These are phyloP conservation scores for Gonapodya sp. DNA, from an alignment of 192 early-diverging fungal species.

Conservation along the genomic window DNA sequence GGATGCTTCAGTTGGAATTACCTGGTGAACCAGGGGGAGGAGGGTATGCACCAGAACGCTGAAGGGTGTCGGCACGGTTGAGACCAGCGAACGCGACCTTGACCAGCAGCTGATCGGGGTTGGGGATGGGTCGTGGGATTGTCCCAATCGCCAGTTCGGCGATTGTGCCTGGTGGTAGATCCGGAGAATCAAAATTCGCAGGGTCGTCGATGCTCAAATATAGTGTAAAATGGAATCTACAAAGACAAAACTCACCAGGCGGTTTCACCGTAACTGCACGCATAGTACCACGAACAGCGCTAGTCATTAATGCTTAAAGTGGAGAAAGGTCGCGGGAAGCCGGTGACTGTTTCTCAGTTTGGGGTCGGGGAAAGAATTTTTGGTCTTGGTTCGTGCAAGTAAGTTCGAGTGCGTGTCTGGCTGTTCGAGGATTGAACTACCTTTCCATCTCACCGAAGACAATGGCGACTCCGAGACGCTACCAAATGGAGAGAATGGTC, in stretches of 20 bases:
- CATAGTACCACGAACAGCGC: neutral
- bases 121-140: constrained; percentile 41
- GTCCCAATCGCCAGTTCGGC: neutral
- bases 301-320: too few relatives aligned
- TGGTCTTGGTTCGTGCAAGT: too few relatives aligned
- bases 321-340: too few relatives aligned
- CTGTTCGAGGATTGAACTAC: too few relatives aligned
- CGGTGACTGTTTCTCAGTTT: too few relatives aligned
- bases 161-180: neutral
- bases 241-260: too few relatives aligned
- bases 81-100: constrained; percentile 55
- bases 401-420: too few relatives aligned
- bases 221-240: too few relatives aligned
- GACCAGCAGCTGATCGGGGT: constrained; percentile 51
- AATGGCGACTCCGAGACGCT: neutral
- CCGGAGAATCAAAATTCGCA: too few relatives aligned
- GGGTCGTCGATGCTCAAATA: too few relatives aligned
- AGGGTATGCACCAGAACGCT: constrained; percentile 26
- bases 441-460: too few relatives aligned
- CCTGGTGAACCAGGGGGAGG: neutral
- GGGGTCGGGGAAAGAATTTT: too few relatives aligned
- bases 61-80: constrained; percentile 68
- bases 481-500: neutral
- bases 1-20: neutral
- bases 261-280: neutral